phyloP scores from a whole-genome alignment of 768 basidiomycete species.

The Xerocomus potaroensis region DNA sequence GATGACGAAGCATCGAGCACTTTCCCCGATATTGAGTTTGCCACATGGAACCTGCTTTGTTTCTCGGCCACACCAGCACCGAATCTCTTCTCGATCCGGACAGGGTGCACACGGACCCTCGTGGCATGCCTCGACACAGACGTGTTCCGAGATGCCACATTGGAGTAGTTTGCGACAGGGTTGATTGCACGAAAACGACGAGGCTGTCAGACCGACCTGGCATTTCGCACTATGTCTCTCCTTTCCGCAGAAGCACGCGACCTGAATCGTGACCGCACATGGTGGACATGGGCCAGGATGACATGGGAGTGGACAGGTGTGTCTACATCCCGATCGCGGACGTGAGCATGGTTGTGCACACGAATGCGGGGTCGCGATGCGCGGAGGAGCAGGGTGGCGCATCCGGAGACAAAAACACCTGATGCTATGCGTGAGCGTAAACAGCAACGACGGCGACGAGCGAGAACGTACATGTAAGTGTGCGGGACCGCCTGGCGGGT shows the following conservation, averaged over 20 bases:
- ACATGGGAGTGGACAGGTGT: slow-evolving; percentile 80
- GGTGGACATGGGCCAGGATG: slow-evolving; percentile 98
- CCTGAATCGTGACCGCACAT: slow-evolving; percentile 72
- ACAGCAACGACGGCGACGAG: too few relatives aligned
- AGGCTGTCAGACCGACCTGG: slow-evolving; percentile 45
- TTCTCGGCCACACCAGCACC: slow-evolving; percentile 81
- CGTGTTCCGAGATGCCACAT: slow-evolving; percentile 65
- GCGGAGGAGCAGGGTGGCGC: slow-evolving; percentile 66
- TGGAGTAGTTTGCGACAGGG: slow-evolving; percentile 43
- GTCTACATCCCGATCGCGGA: slow-evolving; percentile 56
- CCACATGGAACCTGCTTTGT: slow-evolving; percentile 62
- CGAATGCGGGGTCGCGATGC: slow-evolving; percentile 71
- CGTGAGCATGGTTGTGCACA: slow-evolving; percentile 70
- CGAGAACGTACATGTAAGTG: slow-evolving; percentile 50
- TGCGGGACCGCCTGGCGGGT: slow-evolving; percentile 63
- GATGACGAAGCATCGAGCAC: slow-evolving; percentile 24
- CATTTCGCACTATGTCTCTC: slow-evolving; percentile 32
- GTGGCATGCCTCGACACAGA: slow-evolving; percentile 70
- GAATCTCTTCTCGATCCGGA: slow-evolving; percentile 43
- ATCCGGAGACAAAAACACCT: slow-evolving; percentile 84
- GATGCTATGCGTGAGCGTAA: slow-evolving; percentile 3
- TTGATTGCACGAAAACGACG: slow-evolving; percentile 33
- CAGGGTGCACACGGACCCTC: slow-evolving; percentile 71
- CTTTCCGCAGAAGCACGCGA: slow-evolving; percentile 79
- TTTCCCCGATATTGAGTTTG: slow-evolving; percentile 45